phyloP scores from a whole-genome alignment of 2,329 filamentous ascomycete species.

The Exserohilum rostratum region DNA sequence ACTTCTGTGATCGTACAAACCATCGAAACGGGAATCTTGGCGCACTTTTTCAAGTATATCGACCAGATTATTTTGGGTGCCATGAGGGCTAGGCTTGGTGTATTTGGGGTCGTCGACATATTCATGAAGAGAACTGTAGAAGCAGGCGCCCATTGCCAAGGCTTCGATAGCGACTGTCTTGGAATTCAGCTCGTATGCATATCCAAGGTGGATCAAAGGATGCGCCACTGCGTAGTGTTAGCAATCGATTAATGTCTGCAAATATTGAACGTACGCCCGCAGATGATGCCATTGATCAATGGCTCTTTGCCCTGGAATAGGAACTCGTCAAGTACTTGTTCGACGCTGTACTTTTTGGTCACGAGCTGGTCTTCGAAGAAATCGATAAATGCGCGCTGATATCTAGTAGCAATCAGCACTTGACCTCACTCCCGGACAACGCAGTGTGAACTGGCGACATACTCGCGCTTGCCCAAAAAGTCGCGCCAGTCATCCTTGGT shows the following conservation, averaged over 20 bases:
- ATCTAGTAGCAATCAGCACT: constrained; percentile 54
- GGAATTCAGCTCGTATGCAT: constrained; percentile 86
- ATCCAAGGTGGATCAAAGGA: constrained; percentile 92
- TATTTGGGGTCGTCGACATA: constrained; percentile 76
- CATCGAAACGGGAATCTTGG: constrained; percentile 72
- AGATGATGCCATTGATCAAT: constrained; percentile 78
- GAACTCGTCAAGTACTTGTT: constrained; percentile 74
- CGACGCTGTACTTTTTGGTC: constrained; percentile 81
- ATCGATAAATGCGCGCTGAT: constrained; percentile 89
- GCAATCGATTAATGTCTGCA: constrained; percentile 2
- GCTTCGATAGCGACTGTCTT: constrained; percentile 90
- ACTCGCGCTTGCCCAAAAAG: constrained; percentile 75
- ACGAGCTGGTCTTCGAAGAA: constrained; percentile 95
- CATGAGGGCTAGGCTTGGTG: constrained; percentile 66
- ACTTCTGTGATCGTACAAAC: constrained; percentile 65
- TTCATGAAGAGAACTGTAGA: constrained; percentile 63
- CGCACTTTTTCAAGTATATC: constrained; percentile 74
- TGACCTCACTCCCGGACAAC: neutral
- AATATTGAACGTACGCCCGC: constrained; percentile 68
- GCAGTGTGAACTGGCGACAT: constrained; percentile 29
- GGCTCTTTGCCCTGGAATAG: constrained; percentile 76
- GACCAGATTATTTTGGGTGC: constrained; percentile 64
- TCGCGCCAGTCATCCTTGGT: constrained; percentile 84
- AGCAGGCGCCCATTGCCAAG: constrained; percentile 69
- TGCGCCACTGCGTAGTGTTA: constrained; percentile 70